Evolutionary conservation across 2,329 filamentous ascomycete genomes (phyloP), one percentile per base, ranked within the genome.

Genomic region (Penicillium paneum): DNA sequence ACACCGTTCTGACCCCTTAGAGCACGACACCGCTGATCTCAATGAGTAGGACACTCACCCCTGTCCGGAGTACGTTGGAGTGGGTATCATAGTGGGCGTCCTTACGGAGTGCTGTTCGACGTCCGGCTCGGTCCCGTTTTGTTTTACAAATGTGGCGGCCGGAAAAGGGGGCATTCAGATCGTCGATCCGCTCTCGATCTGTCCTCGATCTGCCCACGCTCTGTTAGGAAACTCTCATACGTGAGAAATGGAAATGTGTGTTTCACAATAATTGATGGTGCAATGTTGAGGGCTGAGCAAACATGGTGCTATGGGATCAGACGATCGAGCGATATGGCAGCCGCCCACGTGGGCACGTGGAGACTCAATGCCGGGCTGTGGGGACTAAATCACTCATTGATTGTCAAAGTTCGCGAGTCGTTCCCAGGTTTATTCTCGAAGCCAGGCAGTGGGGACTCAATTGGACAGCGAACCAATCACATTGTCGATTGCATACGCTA

Each of bases 1-100:
- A 40, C 32, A 17, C 31, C 15, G 3, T 38, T 6, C 7, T 21
- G 32, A 38, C 34, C 49, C 28, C 34, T 6, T 2, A 36, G 3
- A 41, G 17, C 11, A 47, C 24, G 35, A 35, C 26, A 52, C 41
- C 5, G 49, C 42, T 42, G 49, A 52, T 48, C 49, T 52, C 21
- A 52, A 29, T 41, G 26, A 47, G 6, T 32, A 42, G 3, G 24
- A 13, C 11, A 19, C 10, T 8, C 29, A 2, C n/a, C n/a, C 35
- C 35, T 19, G 5, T 17, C 5, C 34, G 8, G 26, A 24, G 31
- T 36, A 34, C 13, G 1, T 15, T 31, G 2, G 19, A 10, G 28
- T 29, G 17, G 31, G 12, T 36, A 38, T 21, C 21, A 21, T 29
- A 24, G 45, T 32, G 31, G 31, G 10, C 10, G 17, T 40, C 19